A percentile compares a stretch with the other conserved stretches of the same genome.
Conservation (phyloP, 495 filamentous ascomycete genomes). For the Hapsidospora chrysogenum region DNA sequence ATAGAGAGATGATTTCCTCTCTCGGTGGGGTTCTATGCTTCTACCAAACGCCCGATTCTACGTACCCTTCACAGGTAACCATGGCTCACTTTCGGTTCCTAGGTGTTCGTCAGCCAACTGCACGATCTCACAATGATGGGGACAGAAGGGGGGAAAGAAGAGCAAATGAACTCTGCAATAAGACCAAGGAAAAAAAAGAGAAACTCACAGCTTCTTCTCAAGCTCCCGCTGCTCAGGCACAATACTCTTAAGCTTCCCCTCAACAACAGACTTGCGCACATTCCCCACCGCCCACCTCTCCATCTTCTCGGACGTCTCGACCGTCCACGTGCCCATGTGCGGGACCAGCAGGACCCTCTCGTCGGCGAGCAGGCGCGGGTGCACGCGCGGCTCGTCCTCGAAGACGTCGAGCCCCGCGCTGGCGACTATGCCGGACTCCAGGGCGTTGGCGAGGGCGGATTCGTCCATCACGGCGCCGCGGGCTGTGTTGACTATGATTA, state of each 20-base stretch:
- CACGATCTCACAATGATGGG: too few species aligned
- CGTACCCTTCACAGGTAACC: too few species aligned
- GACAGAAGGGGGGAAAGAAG: too few species aligned
- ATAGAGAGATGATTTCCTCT: too few species aligned
- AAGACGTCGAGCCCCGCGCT: conserved; percentile 65
- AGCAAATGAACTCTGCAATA: too few species aligned
- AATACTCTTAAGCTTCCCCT: conserved; percentile 48
- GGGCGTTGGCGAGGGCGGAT: conserved; percentile 49
- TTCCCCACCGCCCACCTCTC: conserved; percentile 59
- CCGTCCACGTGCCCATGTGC: conserved; percentile 58
- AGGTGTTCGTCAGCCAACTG: too few species aligned
- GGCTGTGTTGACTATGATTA: conserved; percentile 58
- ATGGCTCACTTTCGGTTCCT: too few species aligned
- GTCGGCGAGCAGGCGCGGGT: conserved; percentile 52
- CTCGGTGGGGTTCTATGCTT: too few species aligned
- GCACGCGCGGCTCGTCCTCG: conserved; percentile 59
- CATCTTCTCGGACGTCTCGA: conserved; percentile 57
- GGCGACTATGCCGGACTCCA: conserved; percentile 51
- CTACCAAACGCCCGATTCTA: too few species aligned
- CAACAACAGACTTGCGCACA: conserved; percentile 41
- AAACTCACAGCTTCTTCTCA: conserved; percentile 3
- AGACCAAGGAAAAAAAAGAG: too few species aligned
- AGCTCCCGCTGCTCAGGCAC: conserved; percentile 48
- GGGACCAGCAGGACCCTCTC: conserved; percentile 57
- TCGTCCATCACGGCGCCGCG: conserved; percentile 58